These are phyloP conservation scores for Ophiostoma montium DNA, from an alignment of 2,329 filamentous ascomycete genomes.

Conservation along the genomic window DNA sequence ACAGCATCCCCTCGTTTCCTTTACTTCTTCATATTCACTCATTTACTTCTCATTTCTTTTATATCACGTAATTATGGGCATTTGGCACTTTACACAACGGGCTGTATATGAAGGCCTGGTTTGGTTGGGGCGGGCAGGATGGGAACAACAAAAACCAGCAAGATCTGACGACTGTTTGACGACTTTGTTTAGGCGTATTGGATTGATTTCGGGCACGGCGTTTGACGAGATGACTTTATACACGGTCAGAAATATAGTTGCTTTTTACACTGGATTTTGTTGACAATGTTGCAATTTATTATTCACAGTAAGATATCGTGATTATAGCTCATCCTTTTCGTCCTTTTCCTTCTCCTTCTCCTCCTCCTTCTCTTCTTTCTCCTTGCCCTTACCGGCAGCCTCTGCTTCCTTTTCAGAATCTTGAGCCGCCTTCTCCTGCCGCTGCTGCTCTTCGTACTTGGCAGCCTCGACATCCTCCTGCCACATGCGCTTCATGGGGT, in stretches of 20 bases:
- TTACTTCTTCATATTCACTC: background rate
- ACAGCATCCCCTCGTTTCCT: background rate
- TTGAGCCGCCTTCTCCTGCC: background rate
- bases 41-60: background rate
- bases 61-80: background rate
- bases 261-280: background rate
- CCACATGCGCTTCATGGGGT: constrained; percentile 50
- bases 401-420: background rate
- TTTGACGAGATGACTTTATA: background rate
- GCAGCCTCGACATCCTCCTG: constrained; percentile 27
- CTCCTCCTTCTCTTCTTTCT: background rate
- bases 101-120: background rate
- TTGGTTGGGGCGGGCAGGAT: constrained; percentile 1
- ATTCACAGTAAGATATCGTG: background rate
- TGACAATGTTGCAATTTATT: background rate
- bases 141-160: background rate
- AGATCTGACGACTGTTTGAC: constrained; percentile 4
- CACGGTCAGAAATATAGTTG: no score
- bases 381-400: no score
- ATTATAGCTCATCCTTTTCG: constrained; percentile 1
- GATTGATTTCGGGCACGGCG: background rate
- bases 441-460: constrained; percentile 10
- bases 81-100: background rate
- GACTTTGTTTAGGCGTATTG: background rate
- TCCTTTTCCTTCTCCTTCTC: background rate